Evolutionary conservation across 352 stramenopile species (phyloP), one percentile per base, ranked within the genome.

Genomic region (Pythium myriotylum): DNA sequence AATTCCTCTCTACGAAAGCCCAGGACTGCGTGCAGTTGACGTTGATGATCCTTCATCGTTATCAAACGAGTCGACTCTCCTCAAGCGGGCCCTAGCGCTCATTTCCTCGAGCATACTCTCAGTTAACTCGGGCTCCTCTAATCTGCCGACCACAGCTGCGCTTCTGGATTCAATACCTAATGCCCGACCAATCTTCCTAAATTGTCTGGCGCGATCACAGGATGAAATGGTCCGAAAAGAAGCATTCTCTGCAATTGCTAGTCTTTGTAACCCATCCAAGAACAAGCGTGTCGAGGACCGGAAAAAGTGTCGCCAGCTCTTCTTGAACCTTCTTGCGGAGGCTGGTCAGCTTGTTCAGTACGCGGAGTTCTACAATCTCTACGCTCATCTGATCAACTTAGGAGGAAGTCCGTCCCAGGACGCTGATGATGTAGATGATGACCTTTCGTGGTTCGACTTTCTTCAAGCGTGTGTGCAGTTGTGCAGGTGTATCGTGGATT

Each of bases 281-380:
- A 26, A 81, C 68, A 86, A 85, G 60, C 68, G 72, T 17, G 62
- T 65, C 20, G 52, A 73, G 48, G 72, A 76, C 88, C 72, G 51
- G 79, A 65, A 46, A 65, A 71, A 58, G 40, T 65, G 52, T 22
- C 52, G 58, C 16, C 49, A 32, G 19, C 53, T 58, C 37, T 72
- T 71, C 32, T 32, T 71, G n/a, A 54, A 53, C 24, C 47, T 71
- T n/a, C 19, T 71, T 3, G 57, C 48, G 16, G 41, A 20, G n/a
- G 62, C 24, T 17, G 58, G 61, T 17, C 41, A 51, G 2, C 17
- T 58, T 13, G 50, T 49, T 12, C 26, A 33, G 17, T 33, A 62
- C 42, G 33, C 58, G 9, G 65, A 67, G 33, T 72, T 67, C 42
- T 72, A 63, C 26, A 26, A 61, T 12, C 45, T 64, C 19, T 72